Conservation (phyloP, 768 basidiomycete species). For the Chalciporus pseudorubinellus region DNA sequence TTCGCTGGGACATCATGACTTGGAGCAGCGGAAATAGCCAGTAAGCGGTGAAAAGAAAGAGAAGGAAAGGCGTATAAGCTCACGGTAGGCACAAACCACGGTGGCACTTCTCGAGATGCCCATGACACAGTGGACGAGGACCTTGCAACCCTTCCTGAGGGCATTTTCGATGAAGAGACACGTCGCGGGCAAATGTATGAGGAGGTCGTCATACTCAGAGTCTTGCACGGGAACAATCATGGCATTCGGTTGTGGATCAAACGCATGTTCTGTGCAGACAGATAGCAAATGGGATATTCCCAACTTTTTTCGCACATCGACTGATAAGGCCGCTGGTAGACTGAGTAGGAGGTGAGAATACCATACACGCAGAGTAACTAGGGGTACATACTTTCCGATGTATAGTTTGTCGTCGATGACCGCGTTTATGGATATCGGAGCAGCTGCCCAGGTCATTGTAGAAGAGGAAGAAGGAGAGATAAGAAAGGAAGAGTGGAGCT, state of each 20-base stretch:
- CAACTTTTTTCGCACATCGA: conserved; percentile 27
- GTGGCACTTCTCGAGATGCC: conserved; percentile 70
- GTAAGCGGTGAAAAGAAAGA: background rate
- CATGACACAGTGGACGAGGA: conserved; percentile 74
- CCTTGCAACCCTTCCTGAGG: conserved; percentile 47
- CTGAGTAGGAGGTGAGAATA: conserved; percentile 14
- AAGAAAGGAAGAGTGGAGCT: conserved; percentile 14
- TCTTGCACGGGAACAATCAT: conserved; percentile 40
- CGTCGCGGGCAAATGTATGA: conserved; percentile 59
- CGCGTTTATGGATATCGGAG: conserved; percentile 25
- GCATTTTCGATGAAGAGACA: conserved; percentile 64
- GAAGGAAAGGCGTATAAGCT: conserved; percentile 23
- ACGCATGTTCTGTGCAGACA: conserved; percentile 54
- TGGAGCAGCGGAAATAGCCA: conserved; percentile 4
- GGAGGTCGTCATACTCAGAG: conserved; percentile 52
- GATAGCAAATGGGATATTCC: conserved; percentile 56
- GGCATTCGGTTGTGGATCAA: conserved; percentile 38
- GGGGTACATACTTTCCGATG: conserved; percentile 35
- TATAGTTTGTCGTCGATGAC: conserved; percentile 33
- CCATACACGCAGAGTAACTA: background rate
- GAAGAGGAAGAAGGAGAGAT: background rate
- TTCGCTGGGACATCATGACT: conserved; percentile 52
- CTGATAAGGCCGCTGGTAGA: conserved; percentile 34
- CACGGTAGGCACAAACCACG: conserved; percentile 54
- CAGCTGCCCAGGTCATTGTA: conserved; percentile 29